Evolutionary conservation across 148 eudicot genomes (phyloP).

Genomic region (Rhododendron molle): DNA sequence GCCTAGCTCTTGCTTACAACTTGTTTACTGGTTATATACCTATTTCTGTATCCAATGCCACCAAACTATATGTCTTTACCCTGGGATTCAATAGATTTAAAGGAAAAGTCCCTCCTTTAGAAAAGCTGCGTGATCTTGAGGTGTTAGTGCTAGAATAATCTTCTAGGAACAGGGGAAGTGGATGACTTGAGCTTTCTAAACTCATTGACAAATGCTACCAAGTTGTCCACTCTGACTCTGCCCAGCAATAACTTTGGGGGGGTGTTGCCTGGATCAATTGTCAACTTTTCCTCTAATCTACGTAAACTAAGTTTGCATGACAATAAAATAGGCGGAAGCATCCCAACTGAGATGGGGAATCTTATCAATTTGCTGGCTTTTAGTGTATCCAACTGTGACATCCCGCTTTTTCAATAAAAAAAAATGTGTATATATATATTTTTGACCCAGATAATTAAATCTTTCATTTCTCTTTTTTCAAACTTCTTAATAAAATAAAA

Average conservation of each 20-base stretch:
- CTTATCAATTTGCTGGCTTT: background rate
- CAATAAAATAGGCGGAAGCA: background rate
- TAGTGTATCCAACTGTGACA: no score
- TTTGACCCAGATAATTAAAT: no score
- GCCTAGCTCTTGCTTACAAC: background rate
- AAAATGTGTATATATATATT: no score
- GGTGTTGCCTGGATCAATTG: background rate
- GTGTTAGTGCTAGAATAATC: background rate
- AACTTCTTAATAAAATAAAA: no score
- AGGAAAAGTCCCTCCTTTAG: background rate
- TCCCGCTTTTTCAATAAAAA: no score
- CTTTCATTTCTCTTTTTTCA: no score
- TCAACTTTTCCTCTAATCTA: background rate
- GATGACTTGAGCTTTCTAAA: background rate
- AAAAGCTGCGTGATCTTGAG: background rate
- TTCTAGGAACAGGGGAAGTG: background rate
- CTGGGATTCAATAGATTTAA: background rate
- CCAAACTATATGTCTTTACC: rapidly evolving
- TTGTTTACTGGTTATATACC: background rate
- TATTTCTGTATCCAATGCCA: background rate
- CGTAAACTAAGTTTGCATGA: rapidly evolving
- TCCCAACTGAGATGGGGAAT: background rate
- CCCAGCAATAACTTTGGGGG: background rate
- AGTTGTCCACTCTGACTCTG: background rate
- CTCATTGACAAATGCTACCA: background rate